Evolutionary conservation across 192 early-diverging fungal genomes (phyloP), one percentile per base, ranked within the genome.

Genomic region (Glomus cerebriforme): DNA sequence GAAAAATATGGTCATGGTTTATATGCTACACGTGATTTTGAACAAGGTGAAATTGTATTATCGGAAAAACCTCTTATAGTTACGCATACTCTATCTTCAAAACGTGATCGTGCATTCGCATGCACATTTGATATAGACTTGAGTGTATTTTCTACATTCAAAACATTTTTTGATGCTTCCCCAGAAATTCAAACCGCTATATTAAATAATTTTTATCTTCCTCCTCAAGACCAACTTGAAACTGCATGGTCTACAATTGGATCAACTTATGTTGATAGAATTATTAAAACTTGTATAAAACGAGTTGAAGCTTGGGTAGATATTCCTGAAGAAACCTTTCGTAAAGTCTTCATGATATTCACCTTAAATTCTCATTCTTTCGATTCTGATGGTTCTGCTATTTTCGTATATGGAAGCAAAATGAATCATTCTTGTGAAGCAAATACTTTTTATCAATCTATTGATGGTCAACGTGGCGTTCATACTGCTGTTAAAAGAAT

Each of bases 401-500:
- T 65, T 32, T 65, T 65, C 31, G 63, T 19, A 17, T 31, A 32
- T 29, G 63, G 63, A 12, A 65, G 63, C 15, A 65, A 65, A 15
- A 65, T 65, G 63, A 65, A 65, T 65, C 63, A 65, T 19, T 65
- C 63, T 13, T 65, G 63, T 4, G 63, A 65, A 65, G 63, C 63
- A 65, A 65, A 65, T 65, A 65, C 63, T 31, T 65, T 65, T 65
- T 65, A 65, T 31, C 63, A 65, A 17, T 32, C 31, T 19, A 65
- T 65, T 65, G 63, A 65, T 32, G 31, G 31, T 17, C 63, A 31
- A 65, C 24, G n/a, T 62, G 63, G 63, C 15, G 17, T 65, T 19
- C 63, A 65, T 65, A 65, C 63, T 3, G 63, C 31, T 17, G 29
- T 31, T 5, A 31, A 32, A 29, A 31, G 31, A 31, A 65, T 65